These are phyloP conservation scores for Massarina eburnea DNA, from an alignment of 2,329 filamentous ascomycete species.

Conservation along the genomic window DNA sequence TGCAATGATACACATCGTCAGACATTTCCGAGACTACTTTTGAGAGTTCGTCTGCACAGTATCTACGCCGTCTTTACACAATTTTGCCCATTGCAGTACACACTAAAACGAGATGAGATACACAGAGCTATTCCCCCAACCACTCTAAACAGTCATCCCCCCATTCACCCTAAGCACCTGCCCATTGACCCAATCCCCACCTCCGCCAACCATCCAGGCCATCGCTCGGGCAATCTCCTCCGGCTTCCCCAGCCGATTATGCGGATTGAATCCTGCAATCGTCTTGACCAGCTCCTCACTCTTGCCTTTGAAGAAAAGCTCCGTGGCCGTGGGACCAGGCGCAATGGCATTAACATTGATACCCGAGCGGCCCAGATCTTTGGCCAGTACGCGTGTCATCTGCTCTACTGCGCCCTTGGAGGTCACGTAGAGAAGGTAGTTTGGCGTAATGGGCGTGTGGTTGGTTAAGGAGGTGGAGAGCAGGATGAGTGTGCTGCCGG, in stretches of 20 bases:
- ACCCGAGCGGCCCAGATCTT: conserved; percentile 56
- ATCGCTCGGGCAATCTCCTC: conserved; percentile 30
- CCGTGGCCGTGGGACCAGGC: conserved; percentile 58
- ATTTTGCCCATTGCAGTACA: too few species aligned
- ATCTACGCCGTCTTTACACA: too few species aligned
- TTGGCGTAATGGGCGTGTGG: conserved; percentile 17
- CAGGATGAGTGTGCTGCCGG: conserved; percentile 19
- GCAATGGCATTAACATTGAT: conserved; percentile 57
- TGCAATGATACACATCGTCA: too few species aligned
- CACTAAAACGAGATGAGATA: too few species aligned
- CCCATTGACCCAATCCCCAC: conserved; percentile 28
- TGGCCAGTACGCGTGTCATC: conserved; percentile 57
- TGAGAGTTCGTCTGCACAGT: too few species aligned
- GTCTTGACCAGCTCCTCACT: conserved; percentile 21
- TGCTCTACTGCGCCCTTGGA: conserved; percentile 64
- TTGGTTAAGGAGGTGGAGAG: conserved; percentile 21
- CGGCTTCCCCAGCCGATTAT: conserved; percentile 20
- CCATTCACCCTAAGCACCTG: conserved; percentile 33
- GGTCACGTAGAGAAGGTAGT: conserved; percentile 49
- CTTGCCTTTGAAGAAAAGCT: conserved; percentile 55
- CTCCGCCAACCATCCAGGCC: conserved; percentile 18
- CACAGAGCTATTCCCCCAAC: too few species aligned
- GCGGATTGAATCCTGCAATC: conserved; percentile 23
- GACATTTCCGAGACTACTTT: too few species aligned
- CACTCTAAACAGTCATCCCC: conserved; percentile 20